phyloP scores from a whole-genome alignment of 139 green algal species.

The Pycnococcus provasolii region DNA sequence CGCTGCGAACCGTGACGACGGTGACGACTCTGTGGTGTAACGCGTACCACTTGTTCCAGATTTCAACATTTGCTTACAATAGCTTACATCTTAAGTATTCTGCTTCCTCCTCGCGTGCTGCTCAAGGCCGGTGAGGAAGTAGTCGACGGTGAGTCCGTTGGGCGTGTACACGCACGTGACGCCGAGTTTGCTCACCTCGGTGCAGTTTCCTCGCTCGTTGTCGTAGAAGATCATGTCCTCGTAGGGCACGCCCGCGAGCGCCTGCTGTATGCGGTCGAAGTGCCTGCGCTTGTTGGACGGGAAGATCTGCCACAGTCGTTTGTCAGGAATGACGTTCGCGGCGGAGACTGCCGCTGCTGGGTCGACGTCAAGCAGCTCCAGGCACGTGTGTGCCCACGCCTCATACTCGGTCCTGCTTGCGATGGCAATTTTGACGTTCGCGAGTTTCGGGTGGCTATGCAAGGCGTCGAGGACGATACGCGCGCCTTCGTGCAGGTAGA shows the following conservation, averaged over 20 bases:
- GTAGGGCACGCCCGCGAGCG: conserved; percentile 37
- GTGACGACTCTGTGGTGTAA: too few species aligned
- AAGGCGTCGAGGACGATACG: background rate
- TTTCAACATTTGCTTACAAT: too few species aligned
- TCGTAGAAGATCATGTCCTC: conserved; percentile 48
- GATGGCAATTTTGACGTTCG: conserved; percentile 15
- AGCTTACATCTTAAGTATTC: background rate
- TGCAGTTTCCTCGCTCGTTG: conserved; percentile 40
- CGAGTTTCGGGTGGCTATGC: conserved; percentile 1
- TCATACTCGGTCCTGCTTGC: background rate
- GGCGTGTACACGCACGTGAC: conserved; percentile 39
- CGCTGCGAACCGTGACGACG: too few species aligned
- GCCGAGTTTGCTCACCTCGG: conserved; percentile 32
- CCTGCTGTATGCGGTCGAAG: conserved; percentile 48
- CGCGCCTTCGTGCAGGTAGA: background rate
- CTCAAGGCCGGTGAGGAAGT: background rate
- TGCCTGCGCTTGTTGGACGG: conserved; percentile 46
- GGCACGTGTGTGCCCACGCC: background rate
- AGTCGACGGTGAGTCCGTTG: background rate
- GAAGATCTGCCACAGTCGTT: conserved; percentile 38
- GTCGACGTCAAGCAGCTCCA: background rate
- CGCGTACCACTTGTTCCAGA: too few species aligned
- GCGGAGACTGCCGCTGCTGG: too few species aligned
- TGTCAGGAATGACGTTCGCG: too few species aligned
- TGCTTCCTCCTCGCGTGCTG: background rate